Conservation (phyloP, 352 stramenopile genomes). For the Thraustochytrium sp. region DNA sequence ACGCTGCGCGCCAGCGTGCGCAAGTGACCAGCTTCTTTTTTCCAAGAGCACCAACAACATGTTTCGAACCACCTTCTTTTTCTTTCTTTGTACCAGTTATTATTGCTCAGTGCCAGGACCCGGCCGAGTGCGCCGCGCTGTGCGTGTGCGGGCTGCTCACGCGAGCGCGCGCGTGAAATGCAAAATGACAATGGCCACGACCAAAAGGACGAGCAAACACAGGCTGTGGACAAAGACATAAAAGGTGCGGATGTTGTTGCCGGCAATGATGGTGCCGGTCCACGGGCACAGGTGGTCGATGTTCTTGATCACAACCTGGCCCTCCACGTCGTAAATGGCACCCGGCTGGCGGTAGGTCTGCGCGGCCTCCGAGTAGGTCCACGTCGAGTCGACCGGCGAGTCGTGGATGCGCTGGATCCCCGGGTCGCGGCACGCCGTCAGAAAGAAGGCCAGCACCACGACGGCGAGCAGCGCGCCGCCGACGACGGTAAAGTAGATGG, state of each 20-base stretch:
- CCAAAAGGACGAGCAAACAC: constrained; percentile 1
- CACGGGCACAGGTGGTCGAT: constrained; percentile 42
- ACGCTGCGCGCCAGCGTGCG: neutral
- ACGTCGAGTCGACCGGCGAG: neutral
- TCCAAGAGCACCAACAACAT: neutral
- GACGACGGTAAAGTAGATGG: neutral
- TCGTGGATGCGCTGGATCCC: constrained; percentile 39
- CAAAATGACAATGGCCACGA: neutral
- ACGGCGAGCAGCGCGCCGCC: neutral
- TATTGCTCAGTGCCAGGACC: neutral
- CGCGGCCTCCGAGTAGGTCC: neutral
- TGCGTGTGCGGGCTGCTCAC: too few relatives aligned
- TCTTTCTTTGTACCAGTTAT: too few relatives aligned
- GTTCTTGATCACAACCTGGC: constrained; percentile 23
- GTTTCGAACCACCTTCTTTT: neutral
- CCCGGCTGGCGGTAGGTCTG: neutral
- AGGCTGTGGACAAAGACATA: constrained; percentile 25
- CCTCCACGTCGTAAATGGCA: constrained; percentile 37
- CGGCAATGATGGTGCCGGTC: constrained; percentile 40
- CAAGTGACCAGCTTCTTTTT: neutral
- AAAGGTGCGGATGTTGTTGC: constrained; percentile 28
- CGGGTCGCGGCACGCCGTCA: constrained; percentile 34
- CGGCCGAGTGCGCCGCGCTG: neutral
- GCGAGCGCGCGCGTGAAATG: neutral
- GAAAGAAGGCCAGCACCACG: constrained; percentile 3